Base-by-base conservation (phyloP, 108 stramenopile species). In the Fistulifera pelliculosa region DNA sequence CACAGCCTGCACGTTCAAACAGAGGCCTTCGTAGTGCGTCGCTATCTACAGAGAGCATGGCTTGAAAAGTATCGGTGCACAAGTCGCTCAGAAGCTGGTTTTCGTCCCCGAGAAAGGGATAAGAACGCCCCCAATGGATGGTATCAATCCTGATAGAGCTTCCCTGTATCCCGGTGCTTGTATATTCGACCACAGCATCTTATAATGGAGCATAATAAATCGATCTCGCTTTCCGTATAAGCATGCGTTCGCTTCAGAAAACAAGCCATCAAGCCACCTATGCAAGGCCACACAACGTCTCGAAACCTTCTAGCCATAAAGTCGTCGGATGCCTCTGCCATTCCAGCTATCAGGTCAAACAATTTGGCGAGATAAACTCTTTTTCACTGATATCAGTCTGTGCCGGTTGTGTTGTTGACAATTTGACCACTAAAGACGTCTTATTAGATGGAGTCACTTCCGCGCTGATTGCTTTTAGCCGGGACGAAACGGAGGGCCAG, bases 261-360 rank as follows among this genome's bases (percentile, higher is more conserved):
- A 45, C 11, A 11, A 3, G 44, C 11, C 44, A 45, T 45, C 21
- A 45, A 11, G 3, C 26, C 23, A 23, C 24, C 50, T 6, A 51
- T 51, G 12, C 11, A 51, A 6, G 50, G 50, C 50, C 50, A 51
- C 6, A 27, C 26, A 16, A 27, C 27, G 5, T 51, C 50, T 5
- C 50, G 50, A 27, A 51, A 51, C 5, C 26, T 16, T 25, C 25
- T n/a, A 23, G 50, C 25, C 50, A 51, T 51, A 18, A 51, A 51
- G 12, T 51, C 50, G 50, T 27, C 50, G n/a, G 50, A n/a, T 4
- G 25, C 17, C 21, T 16, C 50, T n/a, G 25, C n/a, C 50, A 51
- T 10, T 27, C 15, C 23, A 27, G 25, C 50, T 27, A 27, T 27
- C 6, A 51, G 26, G 11, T 27, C 50, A 22, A 27, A 27, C 5